phyloP scores from a whole-genome alignment of 2,329 filamentous ascomycete genomes.

The Exophiala bonariae region DNA sequence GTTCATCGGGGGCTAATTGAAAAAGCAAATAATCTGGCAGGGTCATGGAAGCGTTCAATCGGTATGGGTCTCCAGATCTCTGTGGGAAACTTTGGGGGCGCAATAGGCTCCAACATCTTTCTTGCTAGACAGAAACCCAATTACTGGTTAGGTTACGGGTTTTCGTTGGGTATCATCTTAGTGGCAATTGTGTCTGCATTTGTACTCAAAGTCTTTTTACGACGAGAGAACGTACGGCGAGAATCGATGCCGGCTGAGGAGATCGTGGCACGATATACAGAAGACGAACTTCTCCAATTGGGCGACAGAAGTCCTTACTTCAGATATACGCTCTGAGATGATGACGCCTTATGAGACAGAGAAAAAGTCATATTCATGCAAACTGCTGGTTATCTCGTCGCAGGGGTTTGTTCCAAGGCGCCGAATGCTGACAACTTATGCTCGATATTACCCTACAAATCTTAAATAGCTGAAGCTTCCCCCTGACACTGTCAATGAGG shows the following conservation, averaged over 20 bases:
- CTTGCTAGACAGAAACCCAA: slow-evolving; percentile 15
- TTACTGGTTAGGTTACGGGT: slow-evolving; percentile 22
- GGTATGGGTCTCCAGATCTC: slow-evolving; percentile 68
- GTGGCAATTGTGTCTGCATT: slow-evolving; percentile 13
- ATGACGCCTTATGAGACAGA: too few relatives aligned
- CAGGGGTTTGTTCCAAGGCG: too few relatives aligned
- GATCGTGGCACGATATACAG: slow-evolving; percentile 17
- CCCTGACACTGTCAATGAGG: too few relatives aligned
- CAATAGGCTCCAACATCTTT: slow-evolving; percentile 23
- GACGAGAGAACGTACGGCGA: slow-evolving; percentile 13
- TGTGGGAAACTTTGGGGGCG: slow-evolving; percentile 46
- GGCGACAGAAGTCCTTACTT: slow-evolving; percentile 36
- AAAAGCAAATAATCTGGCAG: slow-evolving; percentile 58
- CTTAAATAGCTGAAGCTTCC: too few relatives aligned
- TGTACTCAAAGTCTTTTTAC: slow-evolving; percentile 9
- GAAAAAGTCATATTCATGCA: too few relatives aligned
- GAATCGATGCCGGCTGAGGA: slow-evolving; percentile 16
- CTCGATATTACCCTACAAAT: too few relatives aligned
- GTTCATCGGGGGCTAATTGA: too few relatives aligned
- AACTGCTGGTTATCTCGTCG: too few relatives aligned
- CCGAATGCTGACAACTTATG: too few relatives aligned
- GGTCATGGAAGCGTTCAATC: slow-evolving; percentile 56
- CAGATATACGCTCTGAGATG: slow-evolving; percentile 33
- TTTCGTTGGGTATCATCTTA: slow-evolving; percentile 7
- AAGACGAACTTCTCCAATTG: slow-evolving; percentile 31